phyloP scores from a whole-genome alignment of 2,329 filamentous ascomycete species.

The Colletotrichum sp. region DNA sequence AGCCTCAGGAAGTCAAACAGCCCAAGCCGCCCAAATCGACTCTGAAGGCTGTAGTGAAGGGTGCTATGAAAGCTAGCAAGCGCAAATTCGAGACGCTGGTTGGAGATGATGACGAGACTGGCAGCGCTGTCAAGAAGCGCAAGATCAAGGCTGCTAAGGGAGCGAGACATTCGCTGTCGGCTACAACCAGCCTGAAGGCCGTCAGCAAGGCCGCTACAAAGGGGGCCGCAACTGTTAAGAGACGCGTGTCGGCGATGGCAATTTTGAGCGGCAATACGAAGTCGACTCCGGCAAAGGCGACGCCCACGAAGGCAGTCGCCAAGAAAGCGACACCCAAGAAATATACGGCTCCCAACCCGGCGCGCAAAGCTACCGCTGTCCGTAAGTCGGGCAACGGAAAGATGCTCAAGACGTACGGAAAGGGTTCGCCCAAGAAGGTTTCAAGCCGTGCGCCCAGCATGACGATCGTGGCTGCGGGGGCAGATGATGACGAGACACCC shows the following conservation, averaged over 20 bases:
- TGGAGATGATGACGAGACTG: constrained; percentile 41
- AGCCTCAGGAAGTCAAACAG: constrained; percentile 60
- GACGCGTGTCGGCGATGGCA: constrained; percentile 37
- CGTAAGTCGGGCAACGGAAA: constrained; percentile 22
- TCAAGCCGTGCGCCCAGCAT: constrained; percentile 16
- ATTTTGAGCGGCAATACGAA: constrained; percentile 18
- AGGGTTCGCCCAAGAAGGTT: constrained; percentile 14
- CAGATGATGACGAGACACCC: neutral
- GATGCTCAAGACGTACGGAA: constrained; percentile 22
- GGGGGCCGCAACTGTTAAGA: constrained; percentile 35
- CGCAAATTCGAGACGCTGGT: constrained; percentile 61
- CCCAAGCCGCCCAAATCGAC: constrained; percentile 49
- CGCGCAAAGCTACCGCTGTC: constrained; percentile 17
- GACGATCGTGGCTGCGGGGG: constrained; percentile 20
- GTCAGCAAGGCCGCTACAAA: constrained; percentile 39
- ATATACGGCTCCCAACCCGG: constrained; percentile 17
- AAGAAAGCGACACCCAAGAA: constrained; percentile 14
- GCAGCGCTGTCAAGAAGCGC: constrained; percentile 27
- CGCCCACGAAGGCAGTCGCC: neutral
- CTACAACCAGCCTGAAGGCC: constrained; percentile 25
- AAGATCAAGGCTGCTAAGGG: constrained; percentile 39
- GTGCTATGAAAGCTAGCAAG: constrained; percentile 54
- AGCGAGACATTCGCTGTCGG: constrained; percentile 39
- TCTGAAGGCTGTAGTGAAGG: constrained; percentile 43
- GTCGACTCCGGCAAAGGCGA: constrained; percentile 13